Evolutionary conservation across 2,329 filamentous ascomycete genomes (phyloP), one percentile per base, ranked within the genome.

Genomic region (Beauveria pseudobassiana): DNA sequence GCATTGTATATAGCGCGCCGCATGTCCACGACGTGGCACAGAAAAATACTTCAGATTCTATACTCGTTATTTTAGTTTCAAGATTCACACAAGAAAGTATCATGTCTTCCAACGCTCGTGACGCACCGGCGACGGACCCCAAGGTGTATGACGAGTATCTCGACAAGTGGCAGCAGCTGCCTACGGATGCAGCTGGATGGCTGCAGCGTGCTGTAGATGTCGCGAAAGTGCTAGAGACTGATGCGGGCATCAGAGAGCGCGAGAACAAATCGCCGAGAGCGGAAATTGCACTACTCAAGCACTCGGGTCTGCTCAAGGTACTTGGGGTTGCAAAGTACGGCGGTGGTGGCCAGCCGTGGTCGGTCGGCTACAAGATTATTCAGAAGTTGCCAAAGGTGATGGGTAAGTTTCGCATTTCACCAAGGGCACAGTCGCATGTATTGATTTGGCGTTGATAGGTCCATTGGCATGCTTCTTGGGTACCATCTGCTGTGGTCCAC

Each of bases 401-500:
- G 86, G 85, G 77, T 84, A 48, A 63, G 67, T 61, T 8, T 20
- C 2, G 1, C 7, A 43, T 16, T 5, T 2, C 12, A 10, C 20
- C 10, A 14, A 0, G 1, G 3, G 14, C 9, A 34, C 18, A 12
- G 7, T 46, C 53, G 5, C 45, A 54, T 3, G 24, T 51, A 10
- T 16, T 59, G 16, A 59, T 20, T 1, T 26, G 12, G 3, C 3
- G 24, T 5, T 16, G 14, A 43, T 9, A 80, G 77, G 0, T 86
- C 82, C 0, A 75, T 88, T 38, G 86, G 85, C 1, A 87, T 87
- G 84, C 77, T 88, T 0, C 75, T 88, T 0, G 85, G 83, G 1
- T 88, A 88, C 65, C 85, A 88, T 66, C 74, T 88, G 5, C 75
- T 87, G 8, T 88, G 85, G 85, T 84, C 81, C 0, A 83, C 78